Base-by-base conservation (phyloP, 352 stramenopile genomes). In the Pythium diclinum region DNA sequence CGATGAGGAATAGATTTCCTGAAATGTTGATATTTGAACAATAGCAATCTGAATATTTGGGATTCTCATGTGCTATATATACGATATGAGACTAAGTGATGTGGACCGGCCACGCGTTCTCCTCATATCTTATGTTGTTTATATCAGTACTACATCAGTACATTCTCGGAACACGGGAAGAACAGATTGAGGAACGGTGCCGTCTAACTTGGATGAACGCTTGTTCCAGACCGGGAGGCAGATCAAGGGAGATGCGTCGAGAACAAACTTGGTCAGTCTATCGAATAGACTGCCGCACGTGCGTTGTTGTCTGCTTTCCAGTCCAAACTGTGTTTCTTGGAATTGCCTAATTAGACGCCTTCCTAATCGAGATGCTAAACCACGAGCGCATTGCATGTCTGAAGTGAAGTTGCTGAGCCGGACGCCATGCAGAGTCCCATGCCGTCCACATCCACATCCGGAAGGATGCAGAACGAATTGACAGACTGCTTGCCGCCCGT, bases 1-100 rank as follows among this genome's bases (percentile, higher is more conserved):
- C 38, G 40, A 60, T 4, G 48, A 64, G 5, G 44, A 59, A 42
- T 62, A 49, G 58, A 38, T 47, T 42, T 42, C 36, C 13, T 42
- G 36, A 42, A 28, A 42, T 42, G 13, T 42, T 42, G 36, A 42
- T 17, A 42, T 42, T 28, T 28, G 25, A 28, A 28, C 25, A 28
- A 38, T 38, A 9, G 10, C 13, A 42, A 42, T 17, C 0, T 17
- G 36, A 42, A 42, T 17, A 42, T 42, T 42, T 16, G 36, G 5
- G 13, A 17, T 14, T 38, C 33, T 38, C 33, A 38, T 13, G 11
- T 10, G 8, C 32, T 36, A 19, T 49, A 30, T 14, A 51, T 51
- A 30, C 1, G 30, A 30, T 51, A 51, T 28, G 44, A 51, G 44
- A 14, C 5, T 19, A 3, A 6, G 7, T 6, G 4, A 3, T 10